These are phyloP conservation scores for Pythium apleroticum DNA, from an alignment of 352 stramenopile genomes.

Conservation along the genomic window DNA sequence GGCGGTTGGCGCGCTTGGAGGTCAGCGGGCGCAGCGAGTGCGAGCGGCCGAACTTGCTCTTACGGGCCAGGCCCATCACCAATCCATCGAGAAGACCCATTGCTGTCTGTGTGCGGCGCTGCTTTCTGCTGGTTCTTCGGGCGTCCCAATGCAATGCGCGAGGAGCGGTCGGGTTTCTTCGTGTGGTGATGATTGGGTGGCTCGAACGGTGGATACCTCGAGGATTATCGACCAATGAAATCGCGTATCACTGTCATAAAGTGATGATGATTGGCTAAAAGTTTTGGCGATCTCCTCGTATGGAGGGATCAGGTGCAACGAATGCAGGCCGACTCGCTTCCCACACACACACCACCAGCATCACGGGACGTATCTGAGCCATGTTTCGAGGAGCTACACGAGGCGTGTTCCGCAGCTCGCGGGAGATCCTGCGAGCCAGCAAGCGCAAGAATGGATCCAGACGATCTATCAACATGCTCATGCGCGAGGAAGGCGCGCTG, in stretches of 20 bases:
- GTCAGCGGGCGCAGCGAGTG: slow-evolving; percentile 88
- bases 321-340: not conserved
- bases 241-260: not conserved
- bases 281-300: not conserved
- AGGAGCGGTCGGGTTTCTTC: slow-evolving; percentile 3
- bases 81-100: slow-evolving; percentile 83
- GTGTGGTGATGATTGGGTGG: slow-evolving; percentile 33
- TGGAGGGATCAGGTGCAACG: not conserved
- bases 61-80: slow-evolving; percentile 64
- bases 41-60: slow-evolving; percentile 85
- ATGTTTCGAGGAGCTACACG: slow-evolving; percentile 58
- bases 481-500: slow-evolving; percentile 47
- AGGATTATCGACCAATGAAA: slow-evolving; percentile 15
- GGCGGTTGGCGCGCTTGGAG: slow-evolving; percentile 92
- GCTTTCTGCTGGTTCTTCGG: not conserved
- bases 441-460: slow-evolving; percentile 31
- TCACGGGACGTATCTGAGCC: not conserved
- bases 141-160: not conserved
- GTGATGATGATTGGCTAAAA: slow-evolving; percentile 14
- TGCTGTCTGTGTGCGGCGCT: slow-evolving; percentile 6
- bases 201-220: slow-evolving; percentile 5
- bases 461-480: slow-evolving; percentile 21
- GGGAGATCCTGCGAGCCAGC: slow-evolving; percentile 48
- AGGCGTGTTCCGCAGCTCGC: slow-evolving; percentile 50
- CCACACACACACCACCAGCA: not conserved